These are phyloP conservation scores for Erythrophleum ivorense DNA, from an alignment of 331 rosid genomes.

Conservation along the genomic window DNA sequence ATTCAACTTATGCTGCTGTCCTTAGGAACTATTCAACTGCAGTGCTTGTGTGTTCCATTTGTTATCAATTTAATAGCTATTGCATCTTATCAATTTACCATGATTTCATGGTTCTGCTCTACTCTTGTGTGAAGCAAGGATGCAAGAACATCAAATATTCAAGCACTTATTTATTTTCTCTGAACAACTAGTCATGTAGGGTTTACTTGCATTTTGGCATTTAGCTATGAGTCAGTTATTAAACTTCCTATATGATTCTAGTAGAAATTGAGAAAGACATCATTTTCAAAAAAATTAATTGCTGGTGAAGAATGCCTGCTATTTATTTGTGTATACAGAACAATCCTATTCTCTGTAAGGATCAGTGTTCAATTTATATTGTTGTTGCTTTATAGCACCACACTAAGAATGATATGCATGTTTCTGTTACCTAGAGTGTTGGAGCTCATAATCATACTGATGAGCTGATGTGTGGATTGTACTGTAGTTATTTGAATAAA, in stretches of 20 bases:
- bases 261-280: background rate
- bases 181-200: constrained; percentile 3
- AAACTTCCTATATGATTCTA: background rate
- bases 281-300: background rate
- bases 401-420: constrained; percentile 26
- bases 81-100: constrained; percentile 10
- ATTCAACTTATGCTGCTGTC: constrained; percentile 21
- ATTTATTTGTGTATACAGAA: constrained; percentile 2
- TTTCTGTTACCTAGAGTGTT: constrained; percentile 2
- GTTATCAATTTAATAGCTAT: background rate
- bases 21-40: constrained; percentile 20
- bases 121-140: constrained; percentile 18
- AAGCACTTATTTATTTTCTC: background rate
- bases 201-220: constrained; percentile 1
- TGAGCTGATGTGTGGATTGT: constrained; percentile 40
- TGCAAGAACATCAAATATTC: constrained; percentile 10
- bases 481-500: constrained; percentile 33
- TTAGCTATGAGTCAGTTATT: constrained; percentile 18
- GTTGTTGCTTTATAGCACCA: constrained; percentile 6
- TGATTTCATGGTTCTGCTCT: constrained; percentile 6
- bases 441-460: constrained; percentile 12
- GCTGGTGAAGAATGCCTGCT: background rate
- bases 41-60: constrained; percentile 1
- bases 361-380: constrained; percentile 6
- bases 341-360: constrained; percentile 11